These are phyloP conservation scores for Pholiota microspora DNA, from an alignment of 768 basidiomycete genomes.

Conservation along the genomic window DNA sequence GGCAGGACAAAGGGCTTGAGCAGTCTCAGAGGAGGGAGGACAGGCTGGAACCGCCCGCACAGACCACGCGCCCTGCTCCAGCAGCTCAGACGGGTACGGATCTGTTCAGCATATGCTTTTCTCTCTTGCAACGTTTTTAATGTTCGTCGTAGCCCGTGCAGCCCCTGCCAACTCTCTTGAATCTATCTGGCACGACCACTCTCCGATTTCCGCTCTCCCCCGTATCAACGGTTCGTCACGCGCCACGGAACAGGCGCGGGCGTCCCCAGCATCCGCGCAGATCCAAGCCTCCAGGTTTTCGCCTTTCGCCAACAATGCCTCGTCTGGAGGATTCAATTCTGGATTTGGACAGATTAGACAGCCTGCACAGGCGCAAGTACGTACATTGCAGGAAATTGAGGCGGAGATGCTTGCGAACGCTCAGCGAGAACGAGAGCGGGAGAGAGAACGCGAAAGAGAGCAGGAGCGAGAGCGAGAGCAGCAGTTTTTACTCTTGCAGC, in stretches of 20 bases:
- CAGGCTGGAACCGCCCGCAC: conserved; percentile 11
- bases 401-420: conserved; percentile 75
- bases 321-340: conserved; percentile 11
- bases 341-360: conserved; percentile 25
- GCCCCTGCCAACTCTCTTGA: conserved; percentile 53
- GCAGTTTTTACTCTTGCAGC: conserved; percentile 37
- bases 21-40: conserved; percentile 19
- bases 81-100: conserved; percentile 17
- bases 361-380: conserved; percentile 35
- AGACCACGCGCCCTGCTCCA: not conserved
- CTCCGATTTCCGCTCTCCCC: conserved; percentile 68
- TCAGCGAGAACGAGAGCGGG: conserved; percentile 28
- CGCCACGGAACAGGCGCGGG: conserved; percentile 32
- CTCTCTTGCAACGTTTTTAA: conserved; percentile 11
- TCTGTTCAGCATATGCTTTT: conserved; percentile 12
- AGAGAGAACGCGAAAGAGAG: conserved; percentile 16
- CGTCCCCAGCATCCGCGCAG: conserved; percentile 28
- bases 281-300: conserved; percentile 34
- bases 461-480: conserved; percentile 34
- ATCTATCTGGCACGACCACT: conserved; percentile 82
- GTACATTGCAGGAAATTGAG: conserved; percentile 81
- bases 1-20: conserved; percentile 20
- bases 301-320: conserved; percentile 27
- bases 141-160: conserved; percentile 27
- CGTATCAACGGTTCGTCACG: conserved; percentile 48